These are phyloP conservation scores for Penicillium parvum DNA, from an alignment of 495 filamentous ascomycete species.

Conservation along the genomic window DNA sequence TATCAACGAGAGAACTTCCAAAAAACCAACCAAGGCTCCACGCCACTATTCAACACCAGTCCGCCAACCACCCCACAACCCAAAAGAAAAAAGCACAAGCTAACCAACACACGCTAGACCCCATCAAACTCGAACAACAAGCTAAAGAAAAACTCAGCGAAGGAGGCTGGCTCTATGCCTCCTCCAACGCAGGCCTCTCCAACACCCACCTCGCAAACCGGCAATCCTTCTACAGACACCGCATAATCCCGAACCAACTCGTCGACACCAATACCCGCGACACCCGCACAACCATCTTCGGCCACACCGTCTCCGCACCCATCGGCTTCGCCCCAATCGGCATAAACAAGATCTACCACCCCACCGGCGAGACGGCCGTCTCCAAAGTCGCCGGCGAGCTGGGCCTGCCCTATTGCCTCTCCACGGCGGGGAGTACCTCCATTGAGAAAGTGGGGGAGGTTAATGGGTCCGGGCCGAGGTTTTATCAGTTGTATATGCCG, in stretches of 20 bases:
- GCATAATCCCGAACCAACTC: slow-evolving; percentile 58
- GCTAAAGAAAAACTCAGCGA: slow-evolving; percentile 52
- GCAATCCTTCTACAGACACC: slow-evolving; percentile 64
- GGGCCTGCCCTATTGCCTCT: slow-evolving; percentile 53
- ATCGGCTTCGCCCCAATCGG: slow-evolving; percentile 65
- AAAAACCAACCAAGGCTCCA: slow-evolving; percentile 52
- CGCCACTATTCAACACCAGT: slow-evolving; percentile 54
- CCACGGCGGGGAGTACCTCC: slow-evolving; percentile 52
- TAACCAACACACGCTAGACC: slow-evolving; percentile 38
- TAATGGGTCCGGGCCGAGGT: slow-evolving; percentile 41
- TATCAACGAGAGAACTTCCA: slow-evolving; percentile 62
- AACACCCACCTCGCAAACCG: slow-evolving; percentile 63
- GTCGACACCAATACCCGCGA: slow-evolving; percentile 59
- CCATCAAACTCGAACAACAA: slow-evolving; percentile 52
- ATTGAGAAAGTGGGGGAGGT: slow-evolving; percentile 56
- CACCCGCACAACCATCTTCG: slow-evolving; percentile 56
- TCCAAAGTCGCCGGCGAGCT: slow-evolving; percentile 55
- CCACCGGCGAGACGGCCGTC: slow-evolving; percentile 52
- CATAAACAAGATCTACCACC: slow-evolving; percentile 63
- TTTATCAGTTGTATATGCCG: slow-evolving; percentile 51
- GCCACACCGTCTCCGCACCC: slow-evolving; percentile 53
- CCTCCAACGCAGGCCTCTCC: slow-evolving; percentile 61
- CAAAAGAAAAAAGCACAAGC: neutral
- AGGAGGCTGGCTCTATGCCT: slow-evolving; percentile 50
- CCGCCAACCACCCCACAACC: neutral